A percentile compares a stretch with the other conserved stretches of the same genome.
These are phyloP conservation scores for Myxozyma geophila DNA, from an alignment of 805 yeast species.

Conservation along the genomic window DNA sequence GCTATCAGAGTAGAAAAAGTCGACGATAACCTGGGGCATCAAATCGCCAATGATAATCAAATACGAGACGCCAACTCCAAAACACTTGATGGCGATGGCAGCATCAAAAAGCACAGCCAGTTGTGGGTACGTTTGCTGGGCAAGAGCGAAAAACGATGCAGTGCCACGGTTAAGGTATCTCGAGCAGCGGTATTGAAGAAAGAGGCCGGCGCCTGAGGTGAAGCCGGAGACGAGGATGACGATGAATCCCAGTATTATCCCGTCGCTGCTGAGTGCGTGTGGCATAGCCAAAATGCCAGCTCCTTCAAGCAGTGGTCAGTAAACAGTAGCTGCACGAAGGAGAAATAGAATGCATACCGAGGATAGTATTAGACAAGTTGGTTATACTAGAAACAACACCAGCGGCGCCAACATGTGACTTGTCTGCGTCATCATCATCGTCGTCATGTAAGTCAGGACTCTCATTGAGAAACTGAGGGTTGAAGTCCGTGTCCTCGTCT, in stretches of 20 bases:
- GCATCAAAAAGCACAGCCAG: constrained; percentile 68
- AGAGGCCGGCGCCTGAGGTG: constrained; percentile 69
- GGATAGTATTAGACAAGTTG: constrained; percentile 69
- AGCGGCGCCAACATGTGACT: constrained; percentile 26
- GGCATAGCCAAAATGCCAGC: constrained; percentile 83
- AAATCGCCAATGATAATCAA: constrained; percentile 75
- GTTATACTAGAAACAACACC: constrained; percentile 32
- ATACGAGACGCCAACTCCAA: constrained; percentile 78
- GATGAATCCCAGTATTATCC: constrained; percentile 59
- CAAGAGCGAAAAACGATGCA: constrained; percentile 71
- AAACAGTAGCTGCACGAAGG: background rate
- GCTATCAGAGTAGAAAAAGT: constrained; percentile 32
- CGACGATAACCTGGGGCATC: constrained; percentile 58
- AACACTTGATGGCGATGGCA: constrained; percentile 77
- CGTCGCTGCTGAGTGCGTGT: constrained; percentile 67
- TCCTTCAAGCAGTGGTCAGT: constrained; percentile 50
- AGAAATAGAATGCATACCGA: constrained; percentile 22
- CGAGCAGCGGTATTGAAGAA: constrained; percentile 63
- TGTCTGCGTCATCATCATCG: constrained; percentile 4
- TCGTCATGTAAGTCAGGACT: constrained; percentile 12
- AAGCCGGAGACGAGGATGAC: constrained; percentile 63
- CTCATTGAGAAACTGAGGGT: constrained; percentile 1
- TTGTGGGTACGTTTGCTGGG: constrained; percentile 70
- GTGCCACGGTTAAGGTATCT: constrained; percentile 59
- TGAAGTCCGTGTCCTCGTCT: constrained; percentile 33